phyloP scores from a whole-genome alignment of 345 rosid genomes.

The Acer campestre region DNA sequence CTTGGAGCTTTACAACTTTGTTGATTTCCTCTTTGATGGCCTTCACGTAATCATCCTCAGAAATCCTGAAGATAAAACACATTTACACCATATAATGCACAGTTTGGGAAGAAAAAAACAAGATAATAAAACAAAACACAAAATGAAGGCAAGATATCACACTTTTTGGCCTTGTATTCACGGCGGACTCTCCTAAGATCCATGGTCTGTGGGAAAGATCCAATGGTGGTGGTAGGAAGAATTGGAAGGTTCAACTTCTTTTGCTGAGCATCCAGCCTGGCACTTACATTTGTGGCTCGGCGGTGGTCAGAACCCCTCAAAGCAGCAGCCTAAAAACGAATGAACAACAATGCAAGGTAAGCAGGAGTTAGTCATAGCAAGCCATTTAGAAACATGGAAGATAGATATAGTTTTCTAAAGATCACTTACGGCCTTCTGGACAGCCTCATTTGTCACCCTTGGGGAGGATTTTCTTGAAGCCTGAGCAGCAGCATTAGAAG shows the following conservation, averaged over 20 bases:
- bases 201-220: conserved; percentile 83
- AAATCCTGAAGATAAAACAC: conserved; percentile 47
- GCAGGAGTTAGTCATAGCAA: not conserved
- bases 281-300: conserved; percentile 66
- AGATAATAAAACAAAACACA: conserved; percentile 6
- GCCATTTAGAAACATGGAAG: conserved; percentile 15
- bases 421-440: conserved; percentile 73
- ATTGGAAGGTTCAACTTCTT: conserved; percentile 65
- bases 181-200: conserved; percentile 69
- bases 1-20: conserved; percentile 75
- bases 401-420: conserved; percentile 8
- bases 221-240: conserved; percentile 83
- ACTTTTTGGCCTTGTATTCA: conserved; percentile 74
- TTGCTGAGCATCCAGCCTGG: conserved; percentile 83
- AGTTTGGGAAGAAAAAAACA: not conserved
- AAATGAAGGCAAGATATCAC: conserved; percentile 15
- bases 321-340: conserved; percentile 58
- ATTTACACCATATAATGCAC: conserved; percentile 3
- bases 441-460: conserved; percentile 77
- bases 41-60: conserved; percentile 57
- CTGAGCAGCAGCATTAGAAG: conserved; percentile 75
- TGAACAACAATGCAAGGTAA: conserved; percentile 10
- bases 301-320: conserved; percentile 70
- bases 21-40: conserved; percentile 70
- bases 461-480: conserved; percentile 91